Evolutionary conservation across 164 flowering plant species (phyloP), one percentile per base, ranked within the genome.

Genomic region (Brasenia schreberi): DNA sequence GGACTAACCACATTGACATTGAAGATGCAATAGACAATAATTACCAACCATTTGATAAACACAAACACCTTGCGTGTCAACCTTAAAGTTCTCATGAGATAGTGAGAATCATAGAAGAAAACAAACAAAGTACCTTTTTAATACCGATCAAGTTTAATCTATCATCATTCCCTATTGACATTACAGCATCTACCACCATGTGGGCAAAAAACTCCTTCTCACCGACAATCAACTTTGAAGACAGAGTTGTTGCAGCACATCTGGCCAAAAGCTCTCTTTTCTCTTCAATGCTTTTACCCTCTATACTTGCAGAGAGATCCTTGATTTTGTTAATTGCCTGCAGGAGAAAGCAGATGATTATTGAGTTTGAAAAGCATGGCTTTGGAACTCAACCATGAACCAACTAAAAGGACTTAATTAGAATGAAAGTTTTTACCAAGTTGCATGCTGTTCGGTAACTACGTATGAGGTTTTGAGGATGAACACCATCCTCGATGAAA

Each of bases 141-240:
- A 92, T 87, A 52, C 97, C 97, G 74, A 95, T 95, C 88, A 92
- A 74, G 73, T 84, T 95, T 43, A 95, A 75, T 70, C 99, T 82
- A 65, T 95, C 99, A 10, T 84, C 97, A 75, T 58, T 62, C 23
- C 97, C 97, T 74, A 95, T 88, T 7, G 97, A 86, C 73, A 87
- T 75, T 45, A 95, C 97, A 76, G 97, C 83, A 76, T 92, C 97
- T n/a, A 92, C 97, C 73, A 92, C 97, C 91, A 92, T 95, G 14
- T 84, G 67, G 65, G 97, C 96, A 85, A 95, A 92, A 71, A 95
- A 95, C 66, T 92, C 97, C 81, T 95, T 95, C 67, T 95, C 97
- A 43, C 99, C 99, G 72, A 96, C 96, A 80, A 92, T 92, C 19
- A 95, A 94, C 80, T 95, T 95, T 7, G 97, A 95, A 6, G 94